Evolutionary conservation across 768 basidiomycete species (phyloP).

Genomic region (Chalciporus sphaerocephalus): DNA sequence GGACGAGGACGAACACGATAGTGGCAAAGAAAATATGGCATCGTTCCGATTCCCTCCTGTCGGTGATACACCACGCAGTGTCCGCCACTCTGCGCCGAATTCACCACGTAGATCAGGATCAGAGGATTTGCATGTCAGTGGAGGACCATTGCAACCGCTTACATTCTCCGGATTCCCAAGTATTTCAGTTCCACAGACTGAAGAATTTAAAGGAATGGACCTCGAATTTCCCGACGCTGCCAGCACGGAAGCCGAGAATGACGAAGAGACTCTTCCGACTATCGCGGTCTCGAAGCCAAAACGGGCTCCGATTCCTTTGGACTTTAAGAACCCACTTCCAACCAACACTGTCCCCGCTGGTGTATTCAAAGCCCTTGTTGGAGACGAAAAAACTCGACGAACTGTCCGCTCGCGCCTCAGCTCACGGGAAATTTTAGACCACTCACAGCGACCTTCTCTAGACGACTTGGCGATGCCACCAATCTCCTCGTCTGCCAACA

Average conservation of each 20-base stretch:
- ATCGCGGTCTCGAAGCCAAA: constrained; percentile 37
- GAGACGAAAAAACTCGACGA: constrained; percentile 64
- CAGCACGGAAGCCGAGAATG: constrained; percentile 10
- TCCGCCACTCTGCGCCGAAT: constrained; percentile 44
- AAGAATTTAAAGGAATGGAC: constrained; percentile 11
- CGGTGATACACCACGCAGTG: constrained; percentile 45
- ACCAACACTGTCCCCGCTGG: constrained; percentile 82
- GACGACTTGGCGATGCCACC: constrained; percentile 69
- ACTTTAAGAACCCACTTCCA: constrained; percentile 63
- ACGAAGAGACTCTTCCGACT: constrained; percentile 13
- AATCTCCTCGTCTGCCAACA: constrained; percentile 60
- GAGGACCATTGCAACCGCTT: constrained; percentile 41
- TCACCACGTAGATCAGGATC: constrained; percentile 33
- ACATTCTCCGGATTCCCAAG: constrained; percentile 63
- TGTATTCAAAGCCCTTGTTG: constrained; percentile 73
- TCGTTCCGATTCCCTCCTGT: constrained; percentile 73
- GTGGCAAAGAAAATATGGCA: constrained; percentile 53
- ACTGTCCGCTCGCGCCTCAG: constrained; percentile 72
- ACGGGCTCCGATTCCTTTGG: constrained; percentile 74
- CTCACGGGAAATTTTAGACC: constrained; percentile 71
- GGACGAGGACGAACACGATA: constrained; percentile 46
- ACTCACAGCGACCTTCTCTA: constrained; percentile 64
- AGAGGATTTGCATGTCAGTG: constrained; percentile 17
- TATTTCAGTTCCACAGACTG: constrained; percentile 24
- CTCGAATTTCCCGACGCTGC: constrained; percentile 4